phyloP scores from a whole-genome alignment of 495 filamentous ascomycete genomes.

The Penicillium lividum region DNA sequence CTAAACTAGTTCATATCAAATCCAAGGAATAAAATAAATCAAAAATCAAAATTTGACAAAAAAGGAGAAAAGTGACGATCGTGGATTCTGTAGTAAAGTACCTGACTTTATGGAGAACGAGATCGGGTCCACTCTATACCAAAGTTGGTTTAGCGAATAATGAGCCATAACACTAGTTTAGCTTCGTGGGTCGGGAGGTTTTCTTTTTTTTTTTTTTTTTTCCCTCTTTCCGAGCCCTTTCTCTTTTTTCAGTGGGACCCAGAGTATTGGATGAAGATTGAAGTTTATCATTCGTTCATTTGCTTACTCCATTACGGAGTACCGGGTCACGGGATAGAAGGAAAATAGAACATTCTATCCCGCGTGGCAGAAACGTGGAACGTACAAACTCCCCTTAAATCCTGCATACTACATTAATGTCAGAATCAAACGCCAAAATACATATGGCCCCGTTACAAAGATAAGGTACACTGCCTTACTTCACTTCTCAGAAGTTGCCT shows the following conservation, averaged over 20 bases:
- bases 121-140: constrained; percentile 1
- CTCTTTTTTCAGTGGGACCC: background rate
- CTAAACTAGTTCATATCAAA: background rate
- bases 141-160: background rate
- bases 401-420: constrained; percentile 2
- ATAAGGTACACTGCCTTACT: background rate
- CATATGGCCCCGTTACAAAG: background rate
- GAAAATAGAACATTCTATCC: constrained; percentile 14
- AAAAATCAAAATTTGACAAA: background rate
- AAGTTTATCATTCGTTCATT: background rate
- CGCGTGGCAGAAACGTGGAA: constrained; percentile 13
- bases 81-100: background rate
- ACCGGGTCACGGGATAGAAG: constrained; percentile 8
- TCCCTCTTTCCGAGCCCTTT: background rate
- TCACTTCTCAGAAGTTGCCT: no score
- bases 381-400: background rate
- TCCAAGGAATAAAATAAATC: background rate
- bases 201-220: constrained; percentile 2
- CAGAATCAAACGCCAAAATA: background rate
- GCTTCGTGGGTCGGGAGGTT: constrained; percentile 2
- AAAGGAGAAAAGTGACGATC: constrained; percentile 4
- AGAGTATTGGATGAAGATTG: background rate
- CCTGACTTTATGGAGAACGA: background rate
- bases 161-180: background rate
- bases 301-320: background rate